These are phyloP conservation scores for Diospyros lotus DNA, from an alignment of 148 eudicot species.

Conservation along the genomic window DNA sequence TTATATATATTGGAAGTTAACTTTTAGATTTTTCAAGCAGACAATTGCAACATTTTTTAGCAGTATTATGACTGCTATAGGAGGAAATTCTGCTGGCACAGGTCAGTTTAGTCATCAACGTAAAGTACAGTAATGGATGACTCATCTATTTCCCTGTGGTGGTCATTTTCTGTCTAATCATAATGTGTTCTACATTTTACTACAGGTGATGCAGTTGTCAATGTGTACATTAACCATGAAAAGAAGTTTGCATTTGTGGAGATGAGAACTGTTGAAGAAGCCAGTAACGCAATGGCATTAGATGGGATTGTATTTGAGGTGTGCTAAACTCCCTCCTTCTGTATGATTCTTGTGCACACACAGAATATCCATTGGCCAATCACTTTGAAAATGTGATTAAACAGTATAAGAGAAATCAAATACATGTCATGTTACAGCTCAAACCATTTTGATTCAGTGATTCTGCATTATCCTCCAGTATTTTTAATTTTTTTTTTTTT, in stretches of 20 bases:
- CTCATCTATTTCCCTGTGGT: background rate
- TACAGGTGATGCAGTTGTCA: conserved; percentile 92
- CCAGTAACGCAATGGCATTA: conserved; percentile 94
- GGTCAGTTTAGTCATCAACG: conserved; percentile 39
- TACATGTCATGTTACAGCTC: background rate
- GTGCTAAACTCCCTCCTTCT: conserved; percentile 17
- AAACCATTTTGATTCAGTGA: background rate
- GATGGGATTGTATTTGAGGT: conserved; percentile 94
- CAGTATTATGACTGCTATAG: conserved; percentile 73
- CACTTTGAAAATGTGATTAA: background rate
- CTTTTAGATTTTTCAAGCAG: conserved; percentile 35
- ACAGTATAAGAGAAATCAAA: background rate
- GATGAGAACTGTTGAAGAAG: conserved; percentile 98
- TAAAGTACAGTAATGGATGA: background rate
- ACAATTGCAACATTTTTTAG: conserved; percentile 87
- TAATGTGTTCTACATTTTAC: conserved; percentile 3
- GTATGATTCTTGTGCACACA: background rate
- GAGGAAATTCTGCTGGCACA: conserved; percentile 89
- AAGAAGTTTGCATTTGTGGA: conserved; percentile 97
- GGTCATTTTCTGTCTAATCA: background rate
- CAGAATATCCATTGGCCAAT: background rate
- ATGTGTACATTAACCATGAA: conserved; percentile 95
- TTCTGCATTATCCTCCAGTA: background rate
- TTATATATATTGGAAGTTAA: background rate
- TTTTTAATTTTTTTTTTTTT: too few relatives aligned